phyloP scores from a whole-genome alignment of 192 early-diverging fungal genomes.

The Backusella tuberculispora region DNA sequence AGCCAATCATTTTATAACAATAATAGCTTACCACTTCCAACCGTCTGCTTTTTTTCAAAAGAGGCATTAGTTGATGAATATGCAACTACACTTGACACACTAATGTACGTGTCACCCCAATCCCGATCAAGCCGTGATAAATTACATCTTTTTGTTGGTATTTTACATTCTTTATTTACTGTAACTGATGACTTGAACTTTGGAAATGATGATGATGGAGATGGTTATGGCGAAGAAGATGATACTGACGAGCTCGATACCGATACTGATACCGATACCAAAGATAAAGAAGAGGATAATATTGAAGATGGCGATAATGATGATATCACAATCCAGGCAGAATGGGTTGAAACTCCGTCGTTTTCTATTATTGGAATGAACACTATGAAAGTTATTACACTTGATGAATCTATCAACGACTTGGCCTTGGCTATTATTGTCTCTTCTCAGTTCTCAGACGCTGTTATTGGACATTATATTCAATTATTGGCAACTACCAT shows the following conservation, averaged over 20 bases:
- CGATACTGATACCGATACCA: too few relatives aligned
- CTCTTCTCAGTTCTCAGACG: neutral
- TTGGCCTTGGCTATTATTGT: neutral
- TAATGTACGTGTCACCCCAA: neutral
- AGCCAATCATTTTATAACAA: neutral
- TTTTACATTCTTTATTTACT: neutral
- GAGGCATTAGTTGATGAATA: neutral
- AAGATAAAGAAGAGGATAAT: neutral
- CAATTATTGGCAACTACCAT: neutral
- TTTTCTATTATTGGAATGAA: neutral
- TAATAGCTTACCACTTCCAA: neutral
- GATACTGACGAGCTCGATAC: too few relatives aligned
- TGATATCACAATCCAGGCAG: neutral
- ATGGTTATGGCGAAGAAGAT: neutral
- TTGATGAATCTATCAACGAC: neutral
- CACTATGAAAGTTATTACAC: neutral
- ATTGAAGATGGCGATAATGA: neutral
- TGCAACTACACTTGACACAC: neutral
- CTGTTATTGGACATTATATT: neutral
- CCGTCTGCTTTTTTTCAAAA: neutral
- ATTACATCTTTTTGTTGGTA: conserved; percentile 1
- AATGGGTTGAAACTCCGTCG: conserved; percentile 4
- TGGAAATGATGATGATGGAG: neutral
- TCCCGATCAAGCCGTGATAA: neutral
- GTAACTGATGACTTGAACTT: neutral